phyloP scores from a whole-genome alignment of 2,329 filamentous ascomycete genomes.

The Aspergillus sp. region DNA sequence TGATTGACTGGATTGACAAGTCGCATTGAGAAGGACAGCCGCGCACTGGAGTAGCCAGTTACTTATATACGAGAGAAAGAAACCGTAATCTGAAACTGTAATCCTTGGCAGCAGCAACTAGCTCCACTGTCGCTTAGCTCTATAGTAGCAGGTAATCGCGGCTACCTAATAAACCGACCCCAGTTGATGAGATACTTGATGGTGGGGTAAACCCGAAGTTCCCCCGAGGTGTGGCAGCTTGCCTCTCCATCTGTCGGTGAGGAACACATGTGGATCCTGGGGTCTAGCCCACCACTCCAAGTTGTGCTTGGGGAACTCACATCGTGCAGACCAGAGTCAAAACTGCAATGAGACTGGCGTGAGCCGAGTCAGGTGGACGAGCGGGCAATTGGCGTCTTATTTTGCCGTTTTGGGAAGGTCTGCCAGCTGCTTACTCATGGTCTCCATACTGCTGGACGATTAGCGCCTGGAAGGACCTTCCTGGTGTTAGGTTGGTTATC shows the following conservation, averaged over 20 bases:
- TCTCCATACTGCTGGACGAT: not conserved
- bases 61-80: not conserved
- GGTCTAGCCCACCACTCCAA: not conserved
- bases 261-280: not conserved
- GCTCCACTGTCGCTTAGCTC: not conserved
- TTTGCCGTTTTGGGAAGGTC: not conserved
- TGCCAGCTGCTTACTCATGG: not conserved
- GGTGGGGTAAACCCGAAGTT: conserved; percentile 5
- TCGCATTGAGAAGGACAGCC: not conserved
- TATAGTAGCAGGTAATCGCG: not conserved
- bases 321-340: not conserved
- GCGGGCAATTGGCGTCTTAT: not conserved
- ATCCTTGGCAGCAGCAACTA: not conserved
- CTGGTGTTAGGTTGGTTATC: not conserved
- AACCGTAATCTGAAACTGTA: not conserved
- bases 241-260: conserved; percentile 3
- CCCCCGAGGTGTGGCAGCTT: not conserved
- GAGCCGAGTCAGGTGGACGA: not conserved
- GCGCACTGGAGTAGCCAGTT: not conserved
- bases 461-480: not conserved
- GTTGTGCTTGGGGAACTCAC: not conserved
- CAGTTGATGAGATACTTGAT: not conserved
- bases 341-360: not conserved
- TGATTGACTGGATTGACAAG: not conserved
- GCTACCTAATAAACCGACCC: not conserved